Evolutionary conservation across 768 basidiomycete genomes (phyloP).

Genomic region (Tephrocybe rancida): DNA sequence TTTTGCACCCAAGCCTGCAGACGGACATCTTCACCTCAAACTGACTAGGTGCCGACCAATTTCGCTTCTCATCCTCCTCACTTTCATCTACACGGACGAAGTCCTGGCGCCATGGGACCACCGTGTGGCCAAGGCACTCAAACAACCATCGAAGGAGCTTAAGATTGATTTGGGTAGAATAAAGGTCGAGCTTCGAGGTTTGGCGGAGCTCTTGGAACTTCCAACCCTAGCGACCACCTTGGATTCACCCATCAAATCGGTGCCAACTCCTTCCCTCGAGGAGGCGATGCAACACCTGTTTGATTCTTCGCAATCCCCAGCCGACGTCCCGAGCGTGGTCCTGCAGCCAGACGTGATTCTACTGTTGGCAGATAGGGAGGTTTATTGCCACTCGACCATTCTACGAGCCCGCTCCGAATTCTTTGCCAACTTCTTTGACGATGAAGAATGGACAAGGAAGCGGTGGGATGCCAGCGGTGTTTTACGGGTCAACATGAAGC

Average conservation of each 20-base stretch:
- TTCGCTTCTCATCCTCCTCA: constrained; percentile 71
- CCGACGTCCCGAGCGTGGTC: constrained; percentile 17
- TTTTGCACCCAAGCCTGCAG: constrained; percentile 8
- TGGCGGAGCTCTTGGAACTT: constrained; percentile 65
- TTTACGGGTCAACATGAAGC: constrained; percentile 68
- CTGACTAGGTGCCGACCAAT: constrained; percentile 65
- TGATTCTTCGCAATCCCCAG: constrained; percentile 29
- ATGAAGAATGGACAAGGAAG: constrained; percentile 75
- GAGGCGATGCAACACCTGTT: constrained; percentile 56
- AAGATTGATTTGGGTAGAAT: constrained; percentile 49
- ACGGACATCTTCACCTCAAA: constrained; percentile 30
- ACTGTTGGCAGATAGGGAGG: constrained; percentile 63
- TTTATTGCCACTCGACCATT: constrained; percentile 71
- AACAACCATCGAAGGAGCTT: constrained; percentile 36
- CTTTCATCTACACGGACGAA: constrained; percentile 89
- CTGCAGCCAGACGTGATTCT: constrained; percentile 72
- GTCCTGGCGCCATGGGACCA: constrained; percentile 85
- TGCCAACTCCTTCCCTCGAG: constrained; percentile 48
- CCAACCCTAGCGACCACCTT: constrained; percentile 54
- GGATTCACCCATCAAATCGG: constrained; percentile 60
- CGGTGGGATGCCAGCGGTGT: constrained; percentile 57
- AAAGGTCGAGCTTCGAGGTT: constrained; percentile 60
- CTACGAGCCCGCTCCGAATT: constrained; percentile 84
- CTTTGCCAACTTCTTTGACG: constrained; percentile 83
- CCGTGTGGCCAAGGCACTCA: constrained; percentile 53